phyloP scores from a whole-genome alignment of 2,329 filamentous ascomycete species.

The Lachnellula occidentalis region DNA sequence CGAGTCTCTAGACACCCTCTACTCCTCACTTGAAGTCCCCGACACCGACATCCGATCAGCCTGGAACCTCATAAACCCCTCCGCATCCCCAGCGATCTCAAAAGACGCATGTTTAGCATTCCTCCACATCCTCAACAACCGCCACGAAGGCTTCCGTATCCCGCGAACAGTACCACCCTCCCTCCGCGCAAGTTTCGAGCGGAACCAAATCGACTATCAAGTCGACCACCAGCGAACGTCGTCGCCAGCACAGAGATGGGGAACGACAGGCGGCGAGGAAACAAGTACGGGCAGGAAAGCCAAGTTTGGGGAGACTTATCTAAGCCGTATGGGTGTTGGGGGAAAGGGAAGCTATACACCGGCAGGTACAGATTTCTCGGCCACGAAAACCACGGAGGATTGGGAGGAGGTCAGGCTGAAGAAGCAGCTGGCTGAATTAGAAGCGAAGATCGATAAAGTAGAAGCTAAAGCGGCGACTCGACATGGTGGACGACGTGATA shows the following conservation, averaged over 20 bases:
- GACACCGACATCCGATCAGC: slow-evolving; percentile 81
- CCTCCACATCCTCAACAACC: slow-evolving; percentile 91
- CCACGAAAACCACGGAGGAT: slow-evolving; percentile 78
- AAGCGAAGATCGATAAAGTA: slow-evolving; percentile 79
- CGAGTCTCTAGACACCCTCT: slow-evolving; percentile 72
- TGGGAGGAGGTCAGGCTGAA: slow-evolving; percentile 97
- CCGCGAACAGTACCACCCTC: slow-evolving; percentile 86
- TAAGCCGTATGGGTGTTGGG: slow-evolving; percentile 76
- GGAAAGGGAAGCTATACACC: slow-evolving; percentile 74
- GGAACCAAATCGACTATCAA: slow-evolving; percentile 95
- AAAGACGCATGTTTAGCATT: slow-evolving; percentile 95
- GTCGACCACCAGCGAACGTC: slow-evolving; percentile 65
- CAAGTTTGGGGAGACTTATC: slow-evolving; percentile 95
- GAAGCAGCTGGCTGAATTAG: slow-evolving; percentile 84
- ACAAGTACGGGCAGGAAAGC: slow-evolving; percentile 86
- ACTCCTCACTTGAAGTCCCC: slow-evolving; percentile 70
- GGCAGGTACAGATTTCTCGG: slow-evolving; percentile 83
- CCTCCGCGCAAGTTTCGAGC: slow-evolving; percentile 87
- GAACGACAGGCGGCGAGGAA: slow-evolving; percentile 68
- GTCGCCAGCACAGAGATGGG: slow-evolving; percentile 70
- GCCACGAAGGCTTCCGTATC: slow-evolving; percentile 92
- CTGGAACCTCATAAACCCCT: slow-evolving; percentile 97
- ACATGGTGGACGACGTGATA: slow-evolving; percentile 60
- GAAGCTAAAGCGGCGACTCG: slow-evolving; percentile 66
- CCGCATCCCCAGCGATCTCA: slow-evolving; percentile 73